Conservation (phyloP, 2,329 filamentous ascomycete genomes). For the Xylaria hypoxylon region DNA sequence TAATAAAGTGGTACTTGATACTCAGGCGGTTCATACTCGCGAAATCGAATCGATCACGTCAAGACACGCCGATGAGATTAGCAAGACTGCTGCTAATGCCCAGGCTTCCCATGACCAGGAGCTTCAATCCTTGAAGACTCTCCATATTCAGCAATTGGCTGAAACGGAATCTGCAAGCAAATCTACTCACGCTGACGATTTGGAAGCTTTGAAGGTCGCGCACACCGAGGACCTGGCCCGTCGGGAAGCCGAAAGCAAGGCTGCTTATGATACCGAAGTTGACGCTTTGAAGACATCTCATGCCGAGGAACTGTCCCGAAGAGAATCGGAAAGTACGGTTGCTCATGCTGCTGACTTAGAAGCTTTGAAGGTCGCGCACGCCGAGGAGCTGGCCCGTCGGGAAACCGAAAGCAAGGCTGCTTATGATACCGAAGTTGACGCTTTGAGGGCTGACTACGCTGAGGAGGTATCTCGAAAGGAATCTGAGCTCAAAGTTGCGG, state of each 20-base stretch:
- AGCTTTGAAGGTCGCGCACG: constrained; percentile 39
- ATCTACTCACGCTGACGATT: constrained; percentile 38
- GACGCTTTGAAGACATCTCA: constrained; percentile 28
- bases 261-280: constrained; percentile 37
- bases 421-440: constrained; percentile 42
- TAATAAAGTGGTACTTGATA: constrained; percentile 32
- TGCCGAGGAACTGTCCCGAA: constrained; percentile 26
- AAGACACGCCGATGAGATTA: constrained; percentile 44
- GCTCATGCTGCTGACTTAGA: constrained; percentile 43
- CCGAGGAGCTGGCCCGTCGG: constrained; percentile 29
- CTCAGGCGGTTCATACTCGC: constrained; percentile 37
- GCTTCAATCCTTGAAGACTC: constrained; percentile 41
- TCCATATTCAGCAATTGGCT: constrained; percentile 40
- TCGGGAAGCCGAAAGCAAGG: constrained; percentile 39
- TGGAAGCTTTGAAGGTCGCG: constrained; percentile 22
- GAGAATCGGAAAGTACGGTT: constrained; percentile 21
- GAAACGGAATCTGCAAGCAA: constrained; percentile 39
- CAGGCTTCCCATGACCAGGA: constrained; percentile 41
- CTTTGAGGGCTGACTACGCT: constrained; percentile 40
- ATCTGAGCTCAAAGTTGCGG: constrained; percentile 28
- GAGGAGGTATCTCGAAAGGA: constrained; percentile 28
- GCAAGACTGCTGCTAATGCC: constrained; percentile 38
- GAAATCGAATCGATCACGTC: constrained; percentile 44
- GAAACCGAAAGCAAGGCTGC: constrained; percentile 29
- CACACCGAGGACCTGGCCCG: constrained; percentile 31